phyloP scores from a whole-genome alignment of 306 rosid genomes.

The Cucurbita ficifolia region DNA sequence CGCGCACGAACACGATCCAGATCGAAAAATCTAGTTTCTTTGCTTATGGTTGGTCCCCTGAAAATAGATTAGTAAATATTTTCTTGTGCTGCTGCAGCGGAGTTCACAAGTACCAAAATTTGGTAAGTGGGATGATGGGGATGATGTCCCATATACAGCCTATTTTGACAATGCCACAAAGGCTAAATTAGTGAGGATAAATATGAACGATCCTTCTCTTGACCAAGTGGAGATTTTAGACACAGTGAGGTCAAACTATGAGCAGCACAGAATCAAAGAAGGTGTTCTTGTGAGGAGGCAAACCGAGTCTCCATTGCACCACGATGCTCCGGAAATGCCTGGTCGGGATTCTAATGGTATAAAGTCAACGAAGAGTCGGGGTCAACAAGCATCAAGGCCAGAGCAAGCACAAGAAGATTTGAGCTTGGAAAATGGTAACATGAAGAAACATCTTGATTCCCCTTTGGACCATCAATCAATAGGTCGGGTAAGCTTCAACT shows the following conservation, averaged over 20 bases:
- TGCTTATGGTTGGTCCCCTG: not conserved
- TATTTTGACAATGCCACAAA: conserved; percentile 11
- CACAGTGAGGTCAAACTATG: not conserved
- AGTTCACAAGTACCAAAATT: conserved; percentile 6
- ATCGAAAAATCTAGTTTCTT: not conserved
- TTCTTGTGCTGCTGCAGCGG: not conserved
- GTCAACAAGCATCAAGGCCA: not conserved
- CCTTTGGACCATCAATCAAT: not conserved
- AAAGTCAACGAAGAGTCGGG: not conserved
- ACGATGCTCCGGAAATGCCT: not conserved
- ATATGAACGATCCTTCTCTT: not conserved
- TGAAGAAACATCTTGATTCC: not conserved
- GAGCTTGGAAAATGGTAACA: not conserved
- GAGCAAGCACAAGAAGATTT: not conserved
- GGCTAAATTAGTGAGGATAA: not conserved
- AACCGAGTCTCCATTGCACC: conserved; percentile 5
- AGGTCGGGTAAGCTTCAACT: not conserved
- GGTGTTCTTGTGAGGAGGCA: not conserved
- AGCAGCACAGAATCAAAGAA: not conserved
- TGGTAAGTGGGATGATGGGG: conserved; percentile 14
- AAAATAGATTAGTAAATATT: not conserved
- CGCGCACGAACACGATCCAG: not conserved
- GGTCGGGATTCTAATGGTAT: not conserved
- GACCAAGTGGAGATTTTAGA: not conserved
- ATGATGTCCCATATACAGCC: conserved; percentile 7